Conservation (phyloP, 768 basidiomycete species). For the Hypholoma sublateritium region DNA sequence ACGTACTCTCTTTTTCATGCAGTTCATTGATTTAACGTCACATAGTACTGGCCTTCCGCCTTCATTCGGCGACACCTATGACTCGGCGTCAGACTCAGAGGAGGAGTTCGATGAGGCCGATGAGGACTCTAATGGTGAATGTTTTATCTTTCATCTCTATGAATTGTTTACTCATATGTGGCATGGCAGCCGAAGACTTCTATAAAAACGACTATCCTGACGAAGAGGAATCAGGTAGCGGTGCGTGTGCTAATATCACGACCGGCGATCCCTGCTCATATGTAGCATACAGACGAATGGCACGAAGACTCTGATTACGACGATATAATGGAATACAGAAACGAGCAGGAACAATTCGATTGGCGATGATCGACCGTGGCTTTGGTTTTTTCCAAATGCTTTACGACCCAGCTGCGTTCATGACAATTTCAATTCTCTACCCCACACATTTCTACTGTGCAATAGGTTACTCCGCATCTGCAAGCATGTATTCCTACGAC, state of each 20-base stretch:
- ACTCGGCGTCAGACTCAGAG: slow-evolving; percentile 64
- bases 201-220: slow-evolving; percentile 88
- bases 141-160: not conserved
- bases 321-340: slow-evolving; percentile 18
- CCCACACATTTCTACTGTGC: too few species aligned
- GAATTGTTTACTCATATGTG: slow-evolving; percentile 2
- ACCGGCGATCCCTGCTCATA: not conserved
- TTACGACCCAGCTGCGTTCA: too few species aligned
- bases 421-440: not conserved
- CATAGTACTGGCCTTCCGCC: slow-evolving; percentile 65
- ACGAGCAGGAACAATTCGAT: slow-evolving; percentile 7
- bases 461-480: too few species aligned
- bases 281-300: slow-evolving; percentile 47
- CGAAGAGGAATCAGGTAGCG: slow-evolving; percentile 56
- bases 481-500: too few species aligned
- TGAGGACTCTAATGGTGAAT: slow-evolving; percentile 80
- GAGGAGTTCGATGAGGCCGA: slow-evolving; percentile 69
- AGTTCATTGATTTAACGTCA: not conserved
- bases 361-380: not conserved
- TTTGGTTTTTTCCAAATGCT: too few species aligned
- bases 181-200: slow-evolving; percentile 67
- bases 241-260: slow-evolving; percentile 1
- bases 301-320: slow-evolving; percentile 55
- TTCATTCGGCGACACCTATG: slow-evolving; percentile 51
- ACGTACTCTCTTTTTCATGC: not conserved